phyloP scores from a whole-genome alignment of 2,329 filamentous ascomycete species.

The Geosmithia flava region DNA sequence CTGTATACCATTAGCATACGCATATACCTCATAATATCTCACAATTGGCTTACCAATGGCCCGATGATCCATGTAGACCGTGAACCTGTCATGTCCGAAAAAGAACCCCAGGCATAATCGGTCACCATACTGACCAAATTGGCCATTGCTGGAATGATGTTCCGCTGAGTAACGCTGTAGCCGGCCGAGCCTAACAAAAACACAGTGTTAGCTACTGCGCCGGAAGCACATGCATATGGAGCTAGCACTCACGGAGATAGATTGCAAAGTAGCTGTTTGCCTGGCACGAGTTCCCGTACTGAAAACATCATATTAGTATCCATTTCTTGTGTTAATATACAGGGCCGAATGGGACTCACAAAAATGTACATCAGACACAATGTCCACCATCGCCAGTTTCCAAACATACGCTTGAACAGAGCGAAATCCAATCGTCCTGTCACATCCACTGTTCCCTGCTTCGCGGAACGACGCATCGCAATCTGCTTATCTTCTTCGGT shows the following conservation, averaged over 20 bases:
- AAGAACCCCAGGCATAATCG: not conserved
- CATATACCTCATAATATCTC: not conserved
- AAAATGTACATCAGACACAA: not conserved
- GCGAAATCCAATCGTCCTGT: not conserved
- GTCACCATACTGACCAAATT: not conserved
- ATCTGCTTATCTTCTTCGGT: not conserved
- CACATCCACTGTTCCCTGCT: not conserved
- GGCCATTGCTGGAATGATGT: not conserved
- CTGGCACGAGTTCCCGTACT: not conserved
- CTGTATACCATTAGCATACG: not conserved
- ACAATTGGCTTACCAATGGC: not conserved
- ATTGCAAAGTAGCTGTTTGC: not conserved
- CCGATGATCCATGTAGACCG: not conserved
- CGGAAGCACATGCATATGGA: not conserved
- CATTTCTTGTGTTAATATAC: not conserved
- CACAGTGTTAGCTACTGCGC: not conserved
- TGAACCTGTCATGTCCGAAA: not conserved
- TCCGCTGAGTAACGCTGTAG: not conserved
- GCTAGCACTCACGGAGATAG: not conserved
- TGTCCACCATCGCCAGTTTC: not conserved
- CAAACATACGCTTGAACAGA: not conserved
- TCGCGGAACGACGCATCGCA: not conserved
- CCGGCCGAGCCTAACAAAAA: not conserved
- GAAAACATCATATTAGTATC: not conserved
- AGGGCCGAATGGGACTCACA: not conserved